phyloP scores from a whole-genome alignment of 1,284 basidiomycete species.

The Leccinum huronense region DNA sequence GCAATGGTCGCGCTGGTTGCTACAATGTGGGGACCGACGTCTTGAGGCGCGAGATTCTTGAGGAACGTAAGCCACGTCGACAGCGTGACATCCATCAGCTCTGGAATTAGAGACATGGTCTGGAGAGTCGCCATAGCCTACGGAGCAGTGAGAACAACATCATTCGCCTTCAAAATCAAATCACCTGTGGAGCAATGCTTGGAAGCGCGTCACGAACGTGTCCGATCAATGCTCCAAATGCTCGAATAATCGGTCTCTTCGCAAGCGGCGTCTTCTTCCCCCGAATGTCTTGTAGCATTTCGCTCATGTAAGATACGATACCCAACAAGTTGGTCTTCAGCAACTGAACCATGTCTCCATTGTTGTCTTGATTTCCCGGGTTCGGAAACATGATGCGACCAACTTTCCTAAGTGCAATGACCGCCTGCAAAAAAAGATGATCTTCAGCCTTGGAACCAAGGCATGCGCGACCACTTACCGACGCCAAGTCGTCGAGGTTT shows the following conservation, averaged over 20 bases:
- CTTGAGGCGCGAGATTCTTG: conserved; percentile 62
- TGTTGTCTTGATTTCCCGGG: conserved; percentile 26
- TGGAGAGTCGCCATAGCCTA: conserved; percentile 98
- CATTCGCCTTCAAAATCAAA: conserved; percentile 6
- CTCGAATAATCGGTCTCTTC: conserved; percentile 77
- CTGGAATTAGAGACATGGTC: conserved; percentile 73
- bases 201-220: conserved; percentile 72
- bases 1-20: conserved; percentile 87
- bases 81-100: conserved; percentile 78
- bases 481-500: conserved; percentile 42
- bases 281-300: conserved; percentile 77
- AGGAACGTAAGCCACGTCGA: conserved; percentile 84
- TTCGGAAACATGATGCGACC: conserved; percentile 38
- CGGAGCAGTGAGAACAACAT: conserved; percentile 18
- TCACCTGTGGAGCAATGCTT: conserved; percentile 82
- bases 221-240: conserved; percentile 73
- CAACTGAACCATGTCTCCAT: conserved; percentile 52
- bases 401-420: conserved; percentile 62
- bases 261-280: conserved; percentile 65
- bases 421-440: conserved; percentile 44
- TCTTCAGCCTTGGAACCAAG: conserved; percentile 3
- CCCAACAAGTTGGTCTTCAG: conserved; percentile 78
- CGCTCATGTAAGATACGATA: conserved; percentile 78
- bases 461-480: conserved; percentile 45
- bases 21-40: conserved; percentile 85